phyloP scores from a whole-genome alignment of 345 rosid species.

The Moricandia arvensis region DNA sequence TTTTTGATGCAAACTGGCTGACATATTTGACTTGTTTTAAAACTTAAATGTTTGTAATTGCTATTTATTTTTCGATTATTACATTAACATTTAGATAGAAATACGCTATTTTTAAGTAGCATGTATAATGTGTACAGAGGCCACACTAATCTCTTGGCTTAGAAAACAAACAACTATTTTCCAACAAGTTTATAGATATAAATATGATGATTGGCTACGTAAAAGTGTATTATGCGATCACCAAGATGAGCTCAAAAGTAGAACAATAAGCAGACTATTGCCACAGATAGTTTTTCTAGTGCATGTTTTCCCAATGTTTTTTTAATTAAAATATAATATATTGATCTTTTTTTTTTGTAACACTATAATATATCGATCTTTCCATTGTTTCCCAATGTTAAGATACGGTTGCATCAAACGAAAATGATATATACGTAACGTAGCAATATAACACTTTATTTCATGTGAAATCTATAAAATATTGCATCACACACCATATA shows the following conservation, averaged over 20 bases:
- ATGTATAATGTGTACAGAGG: neutral
- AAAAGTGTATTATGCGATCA: neutral
- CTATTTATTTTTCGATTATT: neutral
- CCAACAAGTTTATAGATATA: neutral
- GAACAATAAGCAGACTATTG: neutral
- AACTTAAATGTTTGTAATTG: neutral
- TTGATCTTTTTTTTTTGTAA: too few relatives aligned
- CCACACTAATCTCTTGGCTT: too few relatives aligned
- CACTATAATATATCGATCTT: too few relatives aligned
- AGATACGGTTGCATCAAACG: neutral
- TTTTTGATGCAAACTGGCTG: too few relatives aligned
- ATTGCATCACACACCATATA: conserved; percentile 10
- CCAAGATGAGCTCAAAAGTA: neutral
- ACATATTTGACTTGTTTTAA: neutral
- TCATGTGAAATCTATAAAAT: conserved; percentile 11
- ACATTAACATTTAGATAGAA: too few relatives aligned
- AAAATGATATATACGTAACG: neutral
- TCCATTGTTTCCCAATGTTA: neutral
- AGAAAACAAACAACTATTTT: neutral
- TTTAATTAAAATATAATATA: too few relatives aligned
- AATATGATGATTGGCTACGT: neutral
- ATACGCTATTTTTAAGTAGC: neutral
- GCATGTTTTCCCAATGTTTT: too few relatives aligned
- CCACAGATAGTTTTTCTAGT: neutral
- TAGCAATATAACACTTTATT: conserved; percentile 11